Percentiles rank a stretch among this genome's conserved stretches.
phyloP scores from a whole-genome alignment of 2,329 filamentous ascomycete species.

The Penicillium hesseltinei region DNA sequence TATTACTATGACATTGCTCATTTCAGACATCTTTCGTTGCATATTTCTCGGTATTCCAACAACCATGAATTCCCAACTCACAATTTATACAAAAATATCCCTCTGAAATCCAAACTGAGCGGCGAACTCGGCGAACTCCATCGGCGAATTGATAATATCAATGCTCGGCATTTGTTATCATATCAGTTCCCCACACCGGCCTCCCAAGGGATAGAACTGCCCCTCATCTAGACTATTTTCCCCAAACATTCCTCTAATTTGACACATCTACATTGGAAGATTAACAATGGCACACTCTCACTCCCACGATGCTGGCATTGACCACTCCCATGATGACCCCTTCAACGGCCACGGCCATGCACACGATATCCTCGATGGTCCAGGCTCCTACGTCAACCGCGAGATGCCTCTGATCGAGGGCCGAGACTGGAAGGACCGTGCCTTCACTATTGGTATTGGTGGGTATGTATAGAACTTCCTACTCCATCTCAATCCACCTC shows the following conservation, averaged over 20 bases:
- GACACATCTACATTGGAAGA: neutral
- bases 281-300: slow-evolving; percentile 40
- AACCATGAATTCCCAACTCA: neutral
- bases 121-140: slow-evolving; percentile 18
- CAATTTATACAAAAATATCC: neutral
- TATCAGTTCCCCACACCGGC: slow-evolving; percentile 18
- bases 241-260: neutral
- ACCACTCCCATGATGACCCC: slow-evolving; percentile 54
- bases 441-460: slow-evolving; percentile 97
- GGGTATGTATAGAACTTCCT: slow-evolving; percentile 60
- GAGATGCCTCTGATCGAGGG: slow-evolving; percentile 94
- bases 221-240: slow-evolving; percentile 13
- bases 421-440: slow-evolving; percentile 80
- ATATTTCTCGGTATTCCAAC: neutral
- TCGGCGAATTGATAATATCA: slow-evolving; percentile 15
- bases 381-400: slow-evolving; percentile 81
- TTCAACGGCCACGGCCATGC: slow-evolving; percentile 78
- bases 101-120: neutral
- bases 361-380: slow-evolving; percentile 92
- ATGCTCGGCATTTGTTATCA: slow-evolving; percentile 20
- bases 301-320: slow-evolving; percentile 37
- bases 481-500: neutral
- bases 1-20: neutral
- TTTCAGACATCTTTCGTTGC: neutral
- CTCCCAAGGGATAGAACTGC: slow-evolving; percentile 9